phyloP scores from a whole-genome alignment of 176 grass and related monocot genomes.

The Oryza australiensis region DNA sequence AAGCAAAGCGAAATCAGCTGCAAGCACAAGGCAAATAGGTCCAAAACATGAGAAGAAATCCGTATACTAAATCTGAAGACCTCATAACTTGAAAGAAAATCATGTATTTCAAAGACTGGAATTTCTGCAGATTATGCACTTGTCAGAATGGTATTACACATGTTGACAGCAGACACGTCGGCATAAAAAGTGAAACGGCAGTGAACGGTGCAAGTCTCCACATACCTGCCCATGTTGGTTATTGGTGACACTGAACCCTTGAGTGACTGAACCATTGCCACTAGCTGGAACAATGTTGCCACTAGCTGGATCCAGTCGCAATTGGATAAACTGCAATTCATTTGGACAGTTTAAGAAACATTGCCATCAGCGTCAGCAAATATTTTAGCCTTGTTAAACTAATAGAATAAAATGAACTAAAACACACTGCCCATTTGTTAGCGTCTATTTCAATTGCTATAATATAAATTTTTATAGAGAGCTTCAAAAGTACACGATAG shows the following conservation, averaged over 20 bases:
- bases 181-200: background rate
- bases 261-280: constrained; percentile 70
- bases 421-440: background rate
- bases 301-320: constrained; percentile 82
- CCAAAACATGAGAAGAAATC: background rate
- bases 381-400: constrained; percentile 8
- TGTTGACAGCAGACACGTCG: too few species aligned
- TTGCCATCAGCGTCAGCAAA: background rate
- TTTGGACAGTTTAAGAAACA: constrained; percentile 32
- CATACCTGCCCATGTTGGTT: constrained; percentile 85
- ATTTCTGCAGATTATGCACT: too few species aligned
- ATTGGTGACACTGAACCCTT: constrained; percentile 76
- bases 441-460: background rate
- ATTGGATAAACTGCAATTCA: constrained; percentile 69
- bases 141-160: too few species aligned
- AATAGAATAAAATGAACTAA: background rate
- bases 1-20: constrained; percentile 14
- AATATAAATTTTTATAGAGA: background rate
- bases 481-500: background rate
- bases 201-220: background rate
- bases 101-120: background rate
- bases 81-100: background rate
- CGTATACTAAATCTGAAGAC: background rate
- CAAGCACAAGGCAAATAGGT: background rate
- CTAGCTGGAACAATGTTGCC: constrained; percentile 64